phyloP scores from a whole-genome alignment of 495 filamentous ascomycete genomes.

The Talaromyces liani region DNA sequence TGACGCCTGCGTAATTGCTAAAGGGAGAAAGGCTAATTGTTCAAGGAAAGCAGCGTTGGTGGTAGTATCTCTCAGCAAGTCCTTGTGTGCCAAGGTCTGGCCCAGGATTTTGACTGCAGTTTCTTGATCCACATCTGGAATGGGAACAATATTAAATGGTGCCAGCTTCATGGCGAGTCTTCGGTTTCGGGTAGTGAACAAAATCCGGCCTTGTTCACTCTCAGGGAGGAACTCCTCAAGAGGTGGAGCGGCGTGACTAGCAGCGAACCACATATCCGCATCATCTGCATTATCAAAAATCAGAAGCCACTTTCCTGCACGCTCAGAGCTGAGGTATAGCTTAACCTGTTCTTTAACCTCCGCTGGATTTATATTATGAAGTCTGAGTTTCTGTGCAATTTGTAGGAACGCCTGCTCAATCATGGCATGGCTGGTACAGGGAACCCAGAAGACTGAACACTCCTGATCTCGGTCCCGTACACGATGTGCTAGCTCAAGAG shows the following conservation, averaged over 20 bases:
- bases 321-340: conserved; percentile 18
- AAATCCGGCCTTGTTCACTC: conserved; percentile 21
- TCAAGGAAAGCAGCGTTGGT: conserved; percentile 17
- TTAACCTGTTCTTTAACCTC: conserved; percentile 22
- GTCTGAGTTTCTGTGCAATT: conserved; percentile 21
- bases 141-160: conserved; percentile 11
- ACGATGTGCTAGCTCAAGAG: conserved; percentile 8
- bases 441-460: conserved; percentile 40
- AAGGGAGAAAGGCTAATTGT: conserved; percentile 24
- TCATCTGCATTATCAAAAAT: conserved; percentile 37
- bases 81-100: conserved; percentile 19
- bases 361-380: conserved; percentile 14
- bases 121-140: conserved; percentile 21
- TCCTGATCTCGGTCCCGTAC: conserved; percentile 3
- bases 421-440: conserved; percentile 21
- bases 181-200: conserved; percentile 31
- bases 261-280: conserved; percentile 18
- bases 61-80: conserved; percentile 12
- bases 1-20: conserved; percentile 36
- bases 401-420: conserved; percentile 32
- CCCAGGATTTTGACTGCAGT: conserved; percentile 14
- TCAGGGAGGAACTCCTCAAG: conserved; percentile 18
- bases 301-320: conserved; percentile 23
- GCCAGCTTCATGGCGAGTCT: conserved; percentile 16
- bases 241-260: neutral